Percentiles rank a stretch among this genome's conserved stretches.
Conservation (phyloP, 2,329 filamentous ascomycete genomes). For the Spiromastix sp. region DNA sequence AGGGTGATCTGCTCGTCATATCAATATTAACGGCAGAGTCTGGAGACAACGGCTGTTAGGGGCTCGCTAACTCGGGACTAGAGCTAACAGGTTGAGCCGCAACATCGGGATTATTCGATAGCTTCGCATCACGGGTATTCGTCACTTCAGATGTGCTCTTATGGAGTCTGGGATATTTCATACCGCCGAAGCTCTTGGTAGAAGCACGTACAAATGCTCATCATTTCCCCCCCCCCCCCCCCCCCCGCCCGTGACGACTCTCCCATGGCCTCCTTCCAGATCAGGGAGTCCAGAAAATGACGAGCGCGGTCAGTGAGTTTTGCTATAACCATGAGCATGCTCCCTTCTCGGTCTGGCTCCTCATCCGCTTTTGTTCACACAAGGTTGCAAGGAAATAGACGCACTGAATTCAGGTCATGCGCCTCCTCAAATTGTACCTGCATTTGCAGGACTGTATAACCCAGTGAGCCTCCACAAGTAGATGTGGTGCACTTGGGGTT, state of each 20-base stretch:
- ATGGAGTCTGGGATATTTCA: neutral
- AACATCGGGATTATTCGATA: neutral
- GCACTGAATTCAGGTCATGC: neutral
- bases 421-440: neutral
- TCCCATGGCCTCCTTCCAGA: neutral
- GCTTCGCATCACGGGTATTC: neutral
- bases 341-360: neutral
- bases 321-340: neutral
- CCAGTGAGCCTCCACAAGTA: constrained; percentile 1
- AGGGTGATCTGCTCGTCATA: neutral
- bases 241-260: neutral
- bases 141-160: neutral
- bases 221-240: neutral
- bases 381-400: neutral
- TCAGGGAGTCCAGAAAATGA: no score
- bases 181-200: constrained; percentile 1
- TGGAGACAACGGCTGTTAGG: neutral
- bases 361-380: neutral
- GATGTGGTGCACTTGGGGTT: neutral
- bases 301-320: neutral
- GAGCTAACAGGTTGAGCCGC: neutral
- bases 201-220: neutral
- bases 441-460: neutral
- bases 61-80: neutral
- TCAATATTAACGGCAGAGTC: neutral